phyloP scores from a whole-genome alignment of 768 basidiomycete species.

The Mycena belliarum region DNA sequence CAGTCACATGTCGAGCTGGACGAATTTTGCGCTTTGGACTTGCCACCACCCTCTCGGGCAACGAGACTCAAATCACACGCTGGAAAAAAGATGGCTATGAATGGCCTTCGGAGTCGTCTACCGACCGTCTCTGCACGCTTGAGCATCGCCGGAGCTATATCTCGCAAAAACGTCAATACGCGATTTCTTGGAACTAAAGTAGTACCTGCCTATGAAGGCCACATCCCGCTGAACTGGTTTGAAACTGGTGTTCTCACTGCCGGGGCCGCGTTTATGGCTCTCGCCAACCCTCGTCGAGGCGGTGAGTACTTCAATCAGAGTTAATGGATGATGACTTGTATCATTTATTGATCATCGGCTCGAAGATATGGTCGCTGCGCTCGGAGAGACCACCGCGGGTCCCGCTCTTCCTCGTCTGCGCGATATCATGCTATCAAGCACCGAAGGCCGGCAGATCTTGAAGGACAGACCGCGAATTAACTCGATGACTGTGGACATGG shows the following conservation, averaged over 20 bases:
- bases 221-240: slow-evolving; percentile 78
- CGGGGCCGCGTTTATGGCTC: slow-evolving; percentile 82
- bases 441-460: slow-evolving; percentile 84
- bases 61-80: neutral
- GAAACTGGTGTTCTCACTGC: slow-evolving; percentile 85
- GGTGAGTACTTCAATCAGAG: slow-evolving; percentile 51
- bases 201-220: slow-evolving; percentile 71
- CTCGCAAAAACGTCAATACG: slow-evolving; percentile 9
- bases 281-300: slow-evolving; percentile 79
- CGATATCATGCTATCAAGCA: slow-evolving; percentile 72
- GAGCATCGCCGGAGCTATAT: neutral
- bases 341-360: slow-evolving; percentile 1
- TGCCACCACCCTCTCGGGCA: neutral
- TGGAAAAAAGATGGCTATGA: neutral
- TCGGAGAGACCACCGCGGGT: slow-evolving; percentile 91
- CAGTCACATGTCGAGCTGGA: too few relatives aligned
- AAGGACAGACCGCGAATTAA: slow-evolving; percentile 83
- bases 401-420: slow-evolving; percentile 73
- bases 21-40: neutral
- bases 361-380: slow-evolving; percentile 91
- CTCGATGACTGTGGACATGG: slow-evolving; percentile 72
- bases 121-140: neutral
- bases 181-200: slow-evolving; percentile 25
- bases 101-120: neutral
- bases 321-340: neutral